These are phyloP conservation scores for Zygoascus bituminiphila DNA, from an alignment of 805 yeast species.

Conservation along the genomic window DNA sequence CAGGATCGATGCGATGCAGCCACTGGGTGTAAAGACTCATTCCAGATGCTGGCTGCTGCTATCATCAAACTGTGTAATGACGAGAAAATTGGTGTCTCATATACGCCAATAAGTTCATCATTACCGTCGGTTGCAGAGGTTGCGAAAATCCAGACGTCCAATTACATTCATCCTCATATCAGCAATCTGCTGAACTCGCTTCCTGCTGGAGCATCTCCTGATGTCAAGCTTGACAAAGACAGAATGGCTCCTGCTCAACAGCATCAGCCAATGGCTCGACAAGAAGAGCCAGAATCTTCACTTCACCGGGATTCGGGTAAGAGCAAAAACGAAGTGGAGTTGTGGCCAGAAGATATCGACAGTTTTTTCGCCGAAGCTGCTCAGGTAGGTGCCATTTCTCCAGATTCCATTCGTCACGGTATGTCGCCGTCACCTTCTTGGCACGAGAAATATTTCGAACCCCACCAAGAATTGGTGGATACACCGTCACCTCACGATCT, in stretches of 20 bases:
- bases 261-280: not conserved
- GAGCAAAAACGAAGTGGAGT: not conserved
- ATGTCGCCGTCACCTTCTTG: not conserved
- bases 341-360: conserved; percentile 18
- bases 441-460: conserved; percentile 6
- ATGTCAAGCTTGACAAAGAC: not conserved
- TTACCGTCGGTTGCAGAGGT: not conserved
- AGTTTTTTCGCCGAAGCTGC: conserved; percentile 22
- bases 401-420: conserved; percentile 6
- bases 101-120: not conserved
- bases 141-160: not conserved
- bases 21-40: conserved; percentile 56
- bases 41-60: conserved; percentile 64
- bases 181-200: not conserved
- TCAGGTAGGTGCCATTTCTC: conserved; percentile 6
- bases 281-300: not conserved
- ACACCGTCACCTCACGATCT: not conserved
- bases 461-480: not conserved
- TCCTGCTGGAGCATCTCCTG: not conserved
- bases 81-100: conserved; percentile 12
- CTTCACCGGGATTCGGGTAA: too few relatives aligned
- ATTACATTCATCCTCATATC: conserved; percentile 1
- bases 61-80: conserved; percentile 43
- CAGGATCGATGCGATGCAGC: conserved; percentile 75
- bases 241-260: not conserved